Evolutionary conservation across 768 basidiomycete species (phyloP), one percentile per base, ranked within the genome.

Genomic region (Amanita polypyramis): DNA sequence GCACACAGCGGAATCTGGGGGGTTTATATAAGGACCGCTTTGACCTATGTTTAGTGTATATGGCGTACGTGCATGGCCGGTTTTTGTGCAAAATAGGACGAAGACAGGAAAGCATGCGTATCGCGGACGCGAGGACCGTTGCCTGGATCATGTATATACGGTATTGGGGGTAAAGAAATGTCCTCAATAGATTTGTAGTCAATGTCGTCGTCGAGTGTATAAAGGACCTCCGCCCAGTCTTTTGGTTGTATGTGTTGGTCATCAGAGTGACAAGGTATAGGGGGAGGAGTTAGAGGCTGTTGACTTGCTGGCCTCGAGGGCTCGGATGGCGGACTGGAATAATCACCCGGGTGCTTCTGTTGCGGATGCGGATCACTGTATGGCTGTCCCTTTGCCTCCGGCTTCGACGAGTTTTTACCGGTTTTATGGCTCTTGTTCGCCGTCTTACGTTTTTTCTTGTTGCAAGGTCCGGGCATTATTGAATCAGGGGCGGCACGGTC

Each of bases 51-150:
- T n/a, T n/a, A n/a, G 21, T 39, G 14, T 35, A 25, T 25, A 35
- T 34, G 14, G 56, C 65, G 54, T 53, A 70, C 70, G 36, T 80
- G 73, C 39, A 75, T 54, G 1, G 82, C 74, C 0, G 80, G 76
- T 9, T 77, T 76, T 35, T 81, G 74, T 5, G 85, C 78, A 59
- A 87, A 85, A 52, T 70, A 79, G 15, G 68, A 67, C n/a, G 77
- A 76, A 3, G 65, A 52, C 33, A 91, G 62, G 60, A 91, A 91
- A 10, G 73, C 70, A n/a, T 64, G 67, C n/a, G 74, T 64, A 58
- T 85, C 72, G 9, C 77, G 72, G 8, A 91, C 84, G 36, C 85
- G 81, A 7, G 84, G 82, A 0, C 88, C 87, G 51, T 80, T 84
- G 27, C 87, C 87, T 0, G 84, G 84, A 60, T 90, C 82, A 51